A percentile compares a stretch with the other conserved stretches of the same genome.
These are phyloP conservation scores for Sugiyamaella chiloensis DNA, from an alignment of 805 yeast species.

Conservation along the genomic window DNA sequence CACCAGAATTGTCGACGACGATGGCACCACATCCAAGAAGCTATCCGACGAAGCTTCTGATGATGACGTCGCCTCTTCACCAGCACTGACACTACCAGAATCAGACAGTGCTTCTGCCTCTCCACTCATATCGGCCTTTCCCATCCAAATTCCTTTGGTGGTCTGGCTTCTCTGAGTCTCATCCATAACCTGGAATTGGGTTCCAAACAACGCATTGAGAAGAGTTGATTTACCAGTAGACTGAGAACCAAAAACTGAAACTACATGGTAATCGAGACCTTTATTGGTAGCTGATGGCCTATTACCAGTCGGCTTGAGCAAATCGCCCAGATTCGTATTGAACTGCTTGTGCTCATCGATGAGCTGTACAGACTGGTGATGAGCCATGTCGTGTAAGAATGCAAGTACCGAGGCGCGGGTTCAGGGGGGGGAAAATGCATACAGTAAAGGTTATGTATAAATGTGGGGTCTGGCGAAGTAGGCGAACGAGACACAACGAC, in stretches of 20 bases:
- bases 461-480: too few relatives aligned
- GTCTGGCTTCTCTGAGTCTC: conserved; percentile 85
- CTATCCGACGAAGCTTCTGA: conserved; percentile 7
- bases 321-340: conserved; percentile 37
- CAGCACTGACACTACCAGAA: not conserved
- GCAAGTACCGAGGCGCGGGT: conserved; percentile 2
- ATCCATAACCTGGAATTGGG: conserved; percentile 91
- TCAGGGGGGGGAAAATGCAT: not conserved
- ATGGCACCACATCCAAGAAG: conserved; percentile 8
- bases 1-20: conserved; percentile 50
- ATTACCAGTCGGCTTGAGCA: conserved; percentile 36
- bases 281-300: conserved; percentile 26
- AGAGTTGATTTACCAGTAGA: conserved; percentile 95
- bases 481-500: too few relatives aligned
- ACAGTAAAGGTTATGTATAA: too few relatives aligned
- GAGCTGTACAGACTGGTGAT: conserved; percentile 49
- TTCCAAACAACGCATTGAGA: conserved; percentile 79
- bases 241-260: conserved; percentile 96
- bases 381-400: conserved; percentile 4
- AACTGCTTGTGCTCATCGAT: conserved; percentile 60
- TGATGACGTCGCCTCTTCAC: conserved; percentile 4
- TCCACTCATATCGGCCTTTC: conserved; percentile 42
- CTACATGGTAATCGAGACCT: conserved; percentile 82
- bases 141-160: conserved; percentile 79
- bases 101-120: conserved; percentile 14